phyloP scores from a whole-genome alignment of 78 protist species.

The Kipferlia bialata region DNA sequence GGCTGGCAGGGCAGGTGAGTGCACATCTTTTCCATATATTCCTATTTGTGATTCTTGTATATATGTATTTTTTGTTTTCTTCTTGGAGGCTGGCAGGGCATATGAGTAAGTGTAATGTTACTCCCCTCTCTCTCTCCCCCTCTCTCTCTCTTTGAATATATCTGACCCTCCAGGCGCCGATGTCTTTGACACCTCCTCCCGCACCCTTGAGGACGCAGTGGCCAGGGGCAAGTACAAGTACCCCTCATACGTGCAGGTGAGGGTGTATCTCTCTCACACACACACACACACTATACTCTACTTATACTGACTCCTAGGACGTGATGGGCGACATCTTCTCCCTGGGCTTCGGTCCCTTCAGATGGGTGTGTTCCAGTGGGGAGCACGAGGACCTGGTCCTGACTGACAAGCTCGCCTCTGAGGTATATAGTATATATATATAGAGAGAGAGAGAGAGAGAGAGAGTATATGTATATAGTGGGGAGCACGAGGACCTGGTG shows the following conservation, averaged over 20 bases:
- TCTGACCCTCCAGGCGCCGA: too few relatives aligned
- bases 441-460: too few relatives aligned
- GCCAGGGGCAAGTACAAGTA: slow-evolving; percentile 40
- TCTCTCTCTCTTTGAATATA: too few relatives aligned
- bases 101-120: not conserved
- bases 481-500: too few relatives aligned
- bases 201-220: not conserved
- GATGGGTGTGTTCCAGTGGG: slow-evolving; percentile 72
- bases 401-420: slow-evolving; percentile 60
- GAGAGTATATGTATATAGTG: slow-evolving; percentile 38
- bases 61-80: not conserved
- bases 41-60: not conserved
- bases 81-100: not conserved
- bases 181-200: too few relatives aligned
- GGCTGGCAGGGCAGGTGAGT: not conserved
- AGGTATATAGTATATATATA: too few relatives aligned
- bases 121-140: not conserved
- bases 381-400: slow-evolving; percentile 37
- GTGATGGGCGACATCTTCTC: slow-evolving; percentile 45
- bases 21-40: too few relatives aligned
- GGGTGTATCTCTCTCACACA: slow-evolving; percentile 55
- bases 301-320: too few relatives aligned
- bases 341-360: slow-evolving; percentile 78
- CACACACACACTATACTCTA: too few relatives aligned
- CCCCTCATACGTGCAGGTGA: slow-evolving; percentile 74